phyloP scores from a whole-genome alignment of 148 eudicot species.

The Gaultheria prostrata region DNA sequence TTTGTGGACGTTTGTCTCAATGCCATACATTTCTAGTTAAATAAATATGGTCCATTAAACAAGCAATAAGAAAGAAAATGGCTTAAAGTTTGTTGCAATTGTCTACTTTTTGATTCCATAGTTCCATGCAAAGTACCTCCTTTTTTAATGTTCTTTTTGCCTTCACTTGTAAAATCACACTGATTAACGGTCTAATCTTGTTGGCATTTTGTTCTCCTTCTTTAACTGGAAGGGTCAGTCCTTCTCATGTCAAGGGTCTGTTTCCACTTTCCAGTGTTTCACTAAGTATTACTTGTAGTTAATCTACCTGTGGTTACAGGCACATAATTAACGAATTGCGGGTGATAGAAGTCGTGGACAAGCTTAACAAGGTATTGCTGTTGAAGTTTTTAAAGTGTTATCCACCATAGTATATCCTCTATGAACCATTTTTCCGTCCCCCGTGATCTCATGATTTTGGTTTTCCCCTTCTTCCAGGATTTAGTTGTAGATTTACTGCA shows the following conservation, averaged over 20 bases:
- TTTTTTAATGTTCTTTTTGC: background rate
- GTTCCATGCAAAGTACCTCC: background rate
- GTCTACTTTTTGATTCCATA: constrained; percentile 3
- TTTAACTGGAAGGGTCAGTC: background rate
- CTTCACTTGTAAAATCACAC: background rate
- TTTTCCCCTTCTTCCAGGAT: constrained; percentile 28
- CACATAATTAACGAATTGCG: constrained; percentile 34
- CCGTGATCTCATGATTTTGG: background rate
- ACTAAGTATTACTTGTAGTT: background rate
- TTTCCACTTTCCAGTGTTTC: background rate
- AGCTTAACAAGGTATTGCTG: constrained; percentile 35
- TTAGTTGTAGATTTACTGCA: constrained; percentile 44
- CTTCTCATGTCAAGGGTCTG: background rate
- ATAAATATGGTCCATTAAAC: background rate
- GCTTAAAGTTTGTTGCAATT: background rate
- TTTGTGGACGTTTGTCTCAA: background rate
- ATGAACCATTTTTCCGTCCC: background rate
- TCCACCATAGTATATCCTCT: background rate
- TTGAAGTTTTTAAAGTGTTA: constrained; percentile 1
- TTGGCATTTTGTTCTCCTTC: constrained; percentile 4
- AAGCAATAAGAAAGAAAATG: background rate
- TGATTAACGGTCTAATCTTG: background rate
- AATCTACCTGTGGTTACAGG: constrained; percentile 26
- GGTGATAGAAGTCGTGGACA: constrained; percentile 37
- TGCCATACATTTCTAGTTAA: background rate